phyloP scores from a whole-genome alignment of 2,329 filamentous ascomycete genomes.

The Zymoseptoria ardabiliae region DNA sequence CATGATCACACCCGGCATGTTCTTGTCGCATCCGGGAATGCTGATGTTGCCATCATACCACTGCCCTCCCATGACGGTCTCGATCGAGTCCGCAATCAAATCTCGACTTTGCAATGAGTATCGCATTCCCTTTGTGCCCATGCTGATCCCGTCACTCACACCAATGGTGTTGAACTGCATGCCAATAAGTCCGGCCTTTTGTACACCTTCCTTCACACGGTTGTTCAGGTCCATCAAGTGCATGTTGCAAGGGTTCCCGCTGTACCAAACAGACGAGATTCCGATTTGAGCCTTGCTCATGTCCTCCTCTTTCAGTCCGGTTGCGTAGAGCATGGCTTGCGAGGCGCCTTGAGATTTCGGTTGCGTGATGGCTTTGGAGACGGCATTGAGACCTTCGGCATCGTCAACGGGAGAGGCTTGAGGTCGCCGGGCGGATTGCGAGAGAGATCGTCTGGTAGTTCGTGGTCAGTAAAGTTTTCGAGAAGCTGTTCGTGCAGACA shows the following conservation, averaged over 20 bases:
- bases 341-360: slow-evolving; percentile 97
- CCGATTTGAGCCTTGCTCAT: slow-evolving; percentile 97
- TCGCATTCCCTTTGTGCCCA: slow-evolving; percentile 96
- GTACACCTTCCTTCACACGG: slow-evolving; percentile 64
- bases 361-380: slow-evolving; percentile 82
- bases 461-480: slow-evolving; percentile 2
- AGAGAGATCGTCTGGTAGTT: slow-evolving; percentile 14
- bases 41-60: slow-evolving; percentile 98
- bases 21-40: slow-evolving; percentile 97
- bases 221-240: slow-evolving; percentile 86
- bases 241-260: slow-evolving; percentile 99
- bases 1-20: slow-evolving; percentile 72
- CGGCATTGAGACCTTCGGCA: slow-evolving; percentile 60
- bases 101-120: slow-evolving; percentile 78
- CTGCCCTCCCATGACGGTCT: slow-evolving; percentile 97
- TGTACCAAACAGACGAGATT: slow-evolving; percentile 97
- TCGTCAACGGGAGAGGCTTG: slow-evolving; percentile 19
- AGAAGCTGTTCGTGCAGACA: not conserved
- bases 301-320: slow-evolving; percentile 75
- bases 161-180: slow-evolving; percentile 99
- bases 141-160: slow-evolving; percentile 94
- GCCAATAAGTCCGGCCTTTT: slow-evolving; percentile 69
- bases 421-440: slow-evolving; percentile 13
- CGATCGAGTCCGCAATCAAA: slow-evolving; percentile 94
- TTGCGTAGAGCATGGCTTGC: slow-evolving; percentile 97